Conservation (phyloP, 2,329 filamentous ascomycete genomes). For the Chaetomiaceae sp. region DNA sequence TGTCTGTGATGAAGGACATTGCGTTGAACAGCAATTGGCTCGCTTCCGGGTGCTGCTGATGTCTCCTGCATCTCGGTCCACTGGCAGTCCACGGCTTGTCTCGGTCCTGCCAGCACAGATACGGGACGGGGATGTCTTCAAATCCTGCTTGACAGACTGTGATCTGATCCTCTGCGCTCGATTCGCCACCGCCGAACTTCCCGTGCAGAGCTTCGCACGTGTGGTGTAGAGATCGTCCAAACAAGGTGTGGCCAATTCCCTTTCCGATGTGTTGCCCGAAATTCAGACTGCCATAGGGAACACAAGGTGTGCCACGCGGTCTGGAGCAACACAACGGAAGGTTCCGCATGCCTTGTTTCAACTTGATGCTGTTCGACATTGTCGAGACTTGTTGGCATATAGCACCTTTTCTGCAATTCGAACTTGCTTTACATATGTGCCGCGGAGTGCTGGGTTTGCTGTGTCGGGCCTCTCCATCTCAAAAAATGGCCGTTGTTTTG, state of each 20-base stretch:
- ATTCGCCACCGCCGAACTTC: not conserved
- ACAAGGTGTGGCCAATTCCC: not conserved
- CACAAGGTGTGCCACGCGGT: not conserved
- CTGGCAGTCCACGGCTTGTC: not conserved
- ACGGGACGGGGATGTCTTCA: not conserved
- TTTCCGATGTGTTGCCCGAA: too few species aligned
- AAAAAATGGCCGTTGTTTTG: not conserved
- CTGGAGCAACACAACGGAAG: not conserved
- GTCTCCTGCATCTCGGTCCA: not conserved
- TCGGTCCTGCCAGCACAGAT: not conserved
- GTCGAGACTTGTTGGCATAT: not conserved
- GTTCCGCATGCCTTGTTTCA: not conserved
- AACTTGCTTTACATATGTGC: not conserved
- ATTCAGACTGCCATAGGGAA: not conserved
- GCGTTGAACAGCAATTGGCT: constrained; percentile 2
- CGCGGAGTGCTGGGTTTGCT: too few species aligned
- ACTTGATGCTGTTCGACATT: not conserved
- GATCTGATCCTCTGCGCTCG: not conserved
- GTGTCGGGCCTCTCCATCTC: too few species aligned
- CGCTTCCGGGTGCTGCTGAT: not conserved
- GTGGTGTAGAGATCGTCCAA: too few species aligned
- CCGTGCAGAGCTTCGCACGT: too few species aligned
- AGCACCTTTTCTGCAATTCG: not conserved
- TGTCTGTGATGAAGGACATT: not conserved
- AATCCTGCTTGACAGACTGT: not conserved